These are phyloP conservation scores for Daldinia grandis DNA, from an alignment of 495 filamentous ascomycete species.

Conservation along the genomic window DNA sequence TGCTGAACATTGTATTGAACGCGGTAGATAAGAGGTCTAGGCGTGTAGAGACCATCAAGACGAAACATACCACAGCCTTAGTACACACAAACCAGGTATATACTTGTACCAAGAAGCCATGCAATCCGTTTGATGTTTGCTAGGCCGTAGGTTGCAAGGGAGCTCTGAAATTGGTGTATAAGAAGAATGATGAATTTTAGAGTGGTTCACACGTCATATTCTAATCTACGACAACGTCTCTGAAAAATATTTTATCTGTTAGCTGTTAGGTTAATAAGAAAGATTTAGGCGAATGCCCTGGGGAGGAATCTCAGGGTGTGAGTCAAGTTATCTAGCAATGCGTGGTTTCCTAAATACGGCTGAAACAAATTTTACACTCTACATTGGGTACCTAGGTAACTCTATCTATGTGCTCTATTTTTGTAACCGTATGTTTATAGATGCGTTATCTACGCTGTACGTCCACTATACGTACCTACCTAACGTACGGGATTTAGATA, in stretches of 20 bases:
- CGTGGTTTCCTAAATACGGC: not conserved
- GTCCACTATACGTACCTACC: not conserved
- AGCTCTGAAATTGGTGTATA: not conserved
- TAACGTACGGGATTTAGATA: not conserved
- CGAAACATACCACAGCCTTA: not conserved
- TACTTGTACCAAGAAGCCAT: not conserved
- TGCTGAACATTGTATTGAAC: not conserved
- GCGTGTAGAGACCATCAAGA: not conserved
- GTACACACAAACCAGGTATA: not conserved
- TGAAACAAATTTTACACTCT: not conserved
- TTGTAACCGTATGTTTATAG: not conserved
- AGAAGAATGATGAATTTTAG: conserved; percentile 27
- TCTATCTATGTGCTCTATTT: not conserved
- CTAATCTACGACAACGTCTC: not conserved
- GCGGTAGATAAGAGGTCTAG: not conserved
- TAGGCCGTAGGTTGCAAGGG: conserved; percentile 2
- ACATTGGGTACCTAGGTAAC: not conserved
- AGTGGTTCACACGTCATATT: conserved; percentile 27
- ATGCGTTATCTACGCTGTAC: not conserved
- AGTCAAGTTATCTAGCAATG: not conserved
- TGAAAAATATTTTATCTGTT: not conserved
- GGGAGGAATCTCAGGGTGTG: not conserved
- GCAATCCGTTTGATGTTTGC: conserved; percentile 7
- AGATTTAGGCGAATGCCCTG: not conserved
- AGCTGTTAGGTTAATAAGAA: not conserved